Conservation (phyloP, 164 flowering plant genomes). For the Aristolochia californica region DNA sequence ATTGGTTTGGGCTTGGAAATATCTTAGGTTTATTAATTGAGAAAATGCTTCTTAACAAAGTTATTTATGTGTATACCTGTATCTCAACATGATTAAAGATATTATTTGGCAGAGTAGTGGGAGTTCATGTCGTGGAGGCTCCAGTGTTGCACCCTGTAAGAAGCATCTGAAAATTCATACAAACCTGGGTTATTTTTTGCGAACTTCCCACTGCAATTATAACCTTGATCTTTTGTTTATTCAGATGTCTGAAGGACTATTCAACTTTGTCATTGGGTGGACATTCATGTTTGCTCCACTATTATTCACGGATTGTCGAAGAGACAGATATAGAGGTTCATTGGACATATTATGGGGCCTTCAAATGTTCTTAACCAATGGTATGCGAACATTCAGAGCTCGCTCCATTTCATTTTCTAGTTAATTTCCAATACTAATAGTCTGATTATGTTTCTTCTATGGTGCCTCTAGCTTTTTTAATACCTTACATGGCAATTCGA, state of each 20-base stretch:
- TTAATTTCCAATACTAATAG: not conserved
- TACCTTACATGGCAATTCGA: constrained; percentile 96
- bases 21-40: not conserved
- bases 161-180: not conserved
- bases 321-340: constrained; percentile 67
- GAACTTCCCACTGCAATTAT: not conserved
- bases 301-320: constrained; percentile 63
- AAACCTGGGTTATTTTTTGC: too few species aligned
- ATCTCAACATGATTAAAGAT: not conserved
- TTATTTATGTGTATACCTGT: not conserved
- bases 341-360: constrained; percentile 80
- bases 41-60: too few species aligned
- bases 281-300: constrained; percentile 93
- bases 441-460: constrained; percentile 5
- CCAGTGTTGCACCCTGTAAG: constrained; percentile 91
- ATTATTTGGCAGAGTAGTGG: constrained; percentile 67
- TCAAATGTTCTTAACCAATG: constrained; percentile 95
- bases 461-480: constrained; percentile 53
- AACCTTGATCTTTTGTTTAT: constrained; percentile 1
- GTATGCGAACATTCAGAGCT: constrained; percentile 30
- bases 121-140: constrained; percentile 64
- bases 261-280: constrained; percentile 96
- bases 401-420: not conserved
- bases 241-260: constrained; percentile 82
- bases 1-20: too few species aligned